These are phyloP conservation scores for Didymella lethalis DNA, from an alignment of 2,329 filamentous ascomycete species.

Conservation along the genomic window DNA sequence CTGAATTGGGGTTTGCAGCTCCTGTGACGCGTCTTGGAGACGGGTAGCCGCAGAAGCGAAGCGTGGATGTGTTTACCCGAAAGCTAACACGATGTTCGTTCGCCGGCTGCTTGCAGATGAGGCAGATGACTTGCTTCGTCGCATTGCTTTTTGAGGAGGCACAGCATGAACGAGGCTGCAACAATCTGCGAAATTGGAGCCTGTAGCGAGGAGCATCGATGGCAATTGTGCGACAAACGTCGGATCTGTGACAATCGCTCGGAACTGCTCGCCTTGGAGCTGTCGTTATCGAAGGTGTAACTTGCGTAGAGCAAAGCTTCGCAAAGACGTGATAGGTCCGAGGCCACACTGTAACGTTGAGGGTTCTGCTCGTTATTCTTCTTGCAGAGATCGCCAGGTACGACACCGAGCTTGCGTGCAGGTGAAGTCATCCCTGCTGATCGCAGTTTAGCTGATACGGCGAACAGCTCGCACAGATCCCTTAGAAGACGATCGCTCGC, in stretches of 20 bases:
- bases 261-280: slow-evolving; percentile 4
- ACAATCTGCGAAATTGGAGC: slow-evolving; percentile 22
- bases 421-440: slow-evolving; percentile 33
- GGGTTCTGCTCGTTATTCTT: slow-evolving; percentile 1
- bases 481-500: slow-evolving; percentile 19
- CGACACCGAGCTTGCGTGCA: slow-evolving; percentile 21
- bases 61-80: slow-evolving; percentile 14
- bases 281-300: background rate
- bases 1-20: slow-evolving; percentile 11
- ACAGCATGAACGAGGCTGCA: slow-evolving; percentile 30
- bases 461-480: slow-evolving; percentile 22
- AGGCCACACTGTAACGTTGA: background rate
- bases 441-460: slow-evolving; percentile 28
- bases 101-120: slow-evolving; percentile 13
- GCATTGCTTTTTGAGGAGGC: slow-evolving; percentile 13
- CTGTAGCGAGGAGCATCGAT: slow-evolving; percentile 28
- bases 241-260: slow-evolving; percentile 22
- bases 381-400: slow-evolving; percentile 30
- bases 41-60: slow-evolving; percentile 12
- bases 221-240: slow-evolving; percentile 30
- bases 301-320: background rate
- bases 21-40: slow-evolving; percentile 7
- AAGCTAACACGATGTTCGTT: slow-evolving; percentile 22
- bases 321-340: background rate
- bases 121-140: slow-evolving; percentile 3